Conservation (phyloP, 371 early-diverging fungal genomes). For the Mortierella sp. region DNA sequence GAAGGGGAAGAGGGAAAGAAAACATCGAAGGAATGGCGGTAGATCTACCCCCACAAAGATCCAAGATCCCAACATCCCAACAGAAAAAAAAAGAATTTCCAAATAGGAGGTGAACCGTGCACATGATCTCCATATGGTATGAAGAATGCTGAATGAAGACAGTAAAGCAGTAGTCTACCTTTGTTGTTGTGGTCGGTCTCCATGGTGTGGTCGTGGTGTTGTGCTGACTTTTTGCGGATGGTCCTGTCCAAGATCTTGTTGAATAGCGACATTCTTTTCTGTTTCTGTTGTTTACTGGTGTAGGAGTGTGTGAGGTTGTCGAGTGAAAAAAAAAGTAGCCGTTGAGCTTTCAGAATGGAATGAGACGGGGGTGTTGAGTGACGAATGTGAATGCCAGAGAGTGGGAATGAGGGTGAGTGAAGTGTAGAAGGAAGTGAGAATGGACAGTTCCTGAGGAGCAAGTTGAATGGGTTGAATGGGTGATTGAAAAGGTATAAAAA, state of each 20-base stretch:
- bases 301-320: too few species aligned
- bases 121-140: not conserved
- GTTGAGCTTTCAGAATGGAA: not conserved
- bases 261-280: constrained; percentile 8
- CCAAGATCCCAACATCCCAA: too few species aligned
- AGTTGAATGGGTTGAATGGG: not conserved
- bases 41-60: not conserved
- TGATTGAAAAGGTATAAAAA: not conserved
- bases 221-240: constrained; percentile 7
- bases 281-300: too few species aligned
- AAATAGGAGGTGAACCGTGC: not conserved
- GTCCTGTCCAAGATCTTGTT: constrained; percentile 24
- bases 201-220: not conserved
- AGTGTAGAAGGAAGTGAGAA: not conserved
- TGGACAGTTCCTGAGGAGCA: not conserved
- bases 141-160: not conserved
- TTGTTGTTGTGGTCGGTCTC: constrained; percentile 9
- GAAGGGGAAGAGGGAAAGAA: not conserved
- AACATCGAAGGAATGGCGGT: too few species aligned
- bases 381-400: not conserved
- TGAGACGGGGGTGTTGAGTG: not conserved
- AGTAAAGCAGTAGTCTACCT: not conserved
- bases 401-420: not conserved
- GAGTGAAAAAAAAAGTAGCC: not conserved
- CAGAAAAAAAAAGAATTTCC: not conserved